Conservation (phyloP, 179 eudicot genomes). For the Dionaea muscipula region DNA sequence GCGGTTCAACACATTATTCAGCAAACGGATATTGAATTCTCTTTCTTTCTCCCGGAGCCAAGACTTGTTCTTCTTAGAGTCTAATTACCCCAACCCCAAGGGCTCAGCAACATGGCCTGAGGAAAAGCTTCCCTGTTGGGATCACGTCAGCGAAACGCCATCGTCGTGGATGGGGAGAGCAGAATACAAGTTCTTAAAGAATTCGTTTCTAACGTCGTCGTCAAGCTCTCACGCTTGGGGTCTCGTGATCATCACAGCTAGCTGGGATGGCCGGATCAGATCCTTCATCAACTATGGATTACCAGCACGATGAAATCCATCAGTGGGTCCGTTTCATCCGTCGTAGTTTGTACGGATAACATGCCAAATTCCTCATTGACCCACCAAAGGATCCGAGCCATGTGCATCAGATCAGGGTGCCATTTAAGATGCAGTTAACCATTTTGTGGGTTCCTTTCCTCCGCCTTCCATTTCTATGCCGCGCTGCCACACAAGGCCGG, state of each 20-base stretch:
- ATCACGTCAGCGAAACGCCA: constrained; percentile 7
- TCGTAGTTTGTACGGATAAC: too few relatives aligned
- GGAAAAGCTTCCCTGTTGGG: constrained; percentile 46
- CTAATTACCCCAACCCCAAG: constrained; percentile 33
- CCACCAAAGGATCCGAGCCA: too few relatives aligned
- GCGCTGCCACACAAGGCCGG: too few relatives aligned
- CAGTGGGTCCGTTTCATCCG: too few relatives aligned
- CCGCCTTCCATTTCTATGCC: too few relatives aligned
- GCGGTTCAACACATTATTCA: background rate
- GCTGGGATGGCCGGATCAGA: constrained; percentile 74
- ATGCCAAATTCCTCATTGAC: too few relatives aligned
- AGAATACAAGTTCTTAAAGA: constrained; percentile 51
- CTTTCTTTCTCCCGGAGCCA: constrained; percentile 29
- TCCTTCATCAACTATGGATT: constrained; percentile 76
- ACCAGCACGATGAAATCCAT: constrained; percentile 24
- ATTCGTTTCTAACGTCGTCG: constrained; percentile 42
- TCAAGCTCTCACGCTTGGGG: constrained; percentile 59
- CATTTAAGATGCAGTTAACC: too few relatives aligned
- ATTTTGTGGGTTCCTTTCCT: too few relatives aligned
- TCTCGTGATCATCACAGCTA: constrained; percentile 68
- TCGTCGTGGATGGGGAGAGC: constrained; percentile 35
- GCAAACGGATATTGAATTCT: background rate
- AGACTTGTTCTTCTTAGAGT: constrained; percentile 4
- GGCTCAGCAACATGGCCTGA: constrained; percentile 84
- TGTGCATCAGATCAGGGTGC: too few relatives aligned